Conservation (phyloP, 1,139 yeast species). For the Scheffersomyces stambukii region DNA sequence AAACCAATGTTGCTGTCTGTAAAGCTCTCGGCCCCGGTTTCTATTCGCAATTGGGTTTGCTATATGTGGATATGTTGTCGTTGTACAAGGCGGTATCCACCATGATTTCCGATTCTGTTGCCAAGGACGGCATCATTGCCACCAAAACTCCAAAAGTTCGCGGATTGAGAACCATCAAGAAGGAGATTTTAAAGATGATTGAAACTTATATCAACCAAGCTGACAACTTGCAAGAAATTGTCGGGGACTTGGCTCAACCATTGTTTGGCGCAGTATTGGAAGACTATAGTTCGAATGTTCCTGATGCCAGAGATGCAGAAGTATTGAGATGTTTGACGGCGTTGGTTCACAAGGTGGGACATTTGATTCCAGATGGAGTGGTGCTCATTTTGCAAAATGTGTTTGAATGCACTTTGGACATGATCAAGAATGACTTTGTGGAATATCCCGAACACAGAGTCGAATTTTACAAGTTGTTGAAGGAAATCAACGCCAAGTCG, state of each 20-base stretch:
- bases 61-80: constrained; percentile 86
- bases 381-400: constrained; percentile 84
- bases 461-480: constrained; percentile 84
- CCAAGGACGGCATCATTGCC: constrained; percentile 77
- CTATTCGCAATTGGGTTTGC: constrained; percentile 80
- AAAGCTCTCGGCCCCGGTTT: constrained; percentile 89
- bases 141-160: constrained; percentile 95
- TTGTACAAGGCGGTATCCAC: constrained; percentile 85
- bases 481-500: constrained; percentile 80
- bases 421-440: constrained; percentile 93
- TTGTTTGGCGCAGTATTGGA: constrained; percentile 81
- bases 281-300: constrained; percentile 84
- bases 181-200: constrained; percentile 84
- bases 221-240: constrained; percentile 81
- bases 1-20: constrained; percentile 93
- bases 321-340: constrained; percentile 94
- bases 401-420: constrained; percentile 88
- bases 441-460: constrained; percentile 98
- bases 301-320: constrained; percentile 97
- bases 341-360: constrained; percentile 82
- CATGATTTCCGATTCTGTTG: constrained; percentile 81
- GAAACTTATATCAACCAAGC: constrained; percentile 89
- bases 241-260: constrained; percentile 78
- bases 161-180: constrained; percentile 92
- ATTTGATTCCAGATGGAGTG: constrained; percentile 85